These are phyloP conservation scores for Dactylella cylindrospora DNA, from an alignment of 2,329 filamentous ascomycete species.

Conservation along the genomic window DNA sequence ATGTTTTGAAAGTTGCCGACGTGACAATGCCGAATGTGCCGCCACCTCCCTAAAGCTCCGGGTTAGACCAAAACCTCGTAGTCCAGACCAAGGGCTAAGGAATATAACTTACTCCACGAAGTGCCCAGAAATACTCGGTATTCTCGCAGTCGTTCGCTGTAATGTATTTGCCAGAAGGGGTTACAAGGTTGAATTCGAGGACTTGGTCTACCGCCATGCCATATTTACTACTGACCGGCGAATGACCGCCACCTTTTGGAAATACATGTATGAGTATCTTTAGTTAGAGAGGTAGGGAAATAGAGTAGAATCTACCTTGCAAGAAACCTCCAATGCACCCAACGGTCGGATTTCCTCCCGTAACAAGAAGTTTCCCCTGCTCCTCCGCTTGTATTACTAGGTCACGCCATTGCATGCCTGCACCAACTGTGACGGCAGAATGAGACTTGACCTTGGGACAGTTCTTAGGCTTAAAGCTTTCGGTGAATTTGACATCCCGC, in stretches of 20 bases:
- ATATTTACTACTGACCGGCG: conserved; percentile 52
- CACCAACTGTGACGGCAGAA: conserved; percentile 51
- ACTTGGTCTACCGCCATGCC: conserved; percentile 53
- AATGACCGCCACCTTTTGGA: conserved; percentile 53
- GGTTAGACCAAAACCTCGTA: too few relatives aligned
- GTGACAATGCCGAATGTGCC: conserved; percentile 56
- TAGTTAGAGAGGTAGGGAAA: not conserved
- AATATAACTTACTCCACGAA: conserved; percentile 52
- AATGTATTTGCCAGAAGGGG: conserved; percentile 49
- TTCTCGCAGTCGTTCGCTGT: conserved; percentile 52
- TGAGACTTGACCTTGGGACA: conserved; percentile 12
- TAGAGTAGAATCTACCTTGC: conserved; percentile 7
- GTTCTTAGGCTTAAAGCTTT: conserved; percentile 49
- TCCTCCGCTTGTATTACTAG: conserved; percentile 50
- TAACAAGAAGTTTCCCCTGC: conserved; percentile 52
- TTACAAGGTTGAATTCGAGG: conserved; percentile 51
- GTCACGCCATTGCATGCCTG: conserved; percentile 51
- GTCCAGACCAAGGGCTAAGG: too few relatives aligned
- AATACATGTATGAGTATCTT: not conserved
- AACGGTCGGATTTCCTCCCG: conserved; percentile 49
- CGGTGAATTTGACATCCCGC: conserved; percentile 49
- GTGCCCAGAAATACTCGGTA: conserved; percentile 57
- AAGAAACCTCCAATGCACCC: conserved; percentile 49
- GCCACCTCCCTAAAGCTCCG: conserved; percentile 56
- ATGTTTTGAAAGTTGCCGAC: conserved; percentile 54